Evolutionary conservation across 2,329 filamentous ascomycete species (phyloP), one percentile per base, ranked within the genome.

Genomic region (Alternaria arbusti): DNA sequence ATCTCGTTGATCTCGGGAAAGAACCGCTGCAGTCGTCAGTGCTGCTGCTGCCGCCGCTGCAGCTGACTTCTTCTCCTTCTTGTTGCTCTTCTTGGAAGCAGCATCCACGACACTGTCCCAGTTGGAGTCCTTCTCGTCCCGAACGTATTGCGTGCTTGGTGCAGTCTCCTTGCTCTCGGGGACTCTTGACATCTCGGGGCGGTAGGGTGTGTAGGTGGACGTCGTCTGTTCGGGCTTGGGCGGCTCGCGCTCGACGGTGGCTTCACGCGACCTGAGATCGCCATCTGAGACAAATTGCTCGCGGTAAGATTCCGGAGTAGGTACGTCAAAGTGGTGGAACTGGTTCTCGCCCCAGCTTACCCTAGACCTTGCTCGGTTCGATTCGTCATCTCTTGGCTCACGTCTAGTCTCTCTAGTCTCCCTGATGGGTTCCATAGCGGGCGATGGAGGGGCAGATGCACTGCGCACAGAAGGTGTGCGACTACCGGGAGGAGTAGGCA

Each of bases 401-500:
- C 73, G 61, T 49, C 65, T 64, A 1, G 59, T 67, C n/a, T 71
- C 66, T 17, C 72, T 65, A 7, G 68, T 57, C n/a, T 71, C 66
- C 15, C 72, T 65, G 9, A 69, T 57, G 8, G 77, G 76, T 47
- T 76, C 72, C 13, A 76, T 74, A 4, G 65, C 69, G 3, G 80
- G 80, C 3, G 79, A 81, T 17, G 77, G 70, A 22, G 75, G 78
- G 15, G 74, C 45, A 25, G 79, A 81, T 8, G 71, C 72, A 36
- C 76, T 78, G 30, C 76, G 78, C 17, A 77, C 75, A 26, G 76
- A 77, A 10, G 79, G 79, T 23, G 79, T 81, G 61, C 77, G 69
- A 63, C 85, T 87, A 20, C 81, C 83, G 20, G 87, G 87, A 17
- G 87, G 87, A 7, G 87, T 89, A 3, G 87, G 85, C 50, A 86